A percentile compares a stretch with the other conserved stretches of the same genome.
These are phyloP conservation scores for Boletellus ananas DNA, from an alignment of 768 basidiomycete genomes.

Conservation along the genomic window DNA sequence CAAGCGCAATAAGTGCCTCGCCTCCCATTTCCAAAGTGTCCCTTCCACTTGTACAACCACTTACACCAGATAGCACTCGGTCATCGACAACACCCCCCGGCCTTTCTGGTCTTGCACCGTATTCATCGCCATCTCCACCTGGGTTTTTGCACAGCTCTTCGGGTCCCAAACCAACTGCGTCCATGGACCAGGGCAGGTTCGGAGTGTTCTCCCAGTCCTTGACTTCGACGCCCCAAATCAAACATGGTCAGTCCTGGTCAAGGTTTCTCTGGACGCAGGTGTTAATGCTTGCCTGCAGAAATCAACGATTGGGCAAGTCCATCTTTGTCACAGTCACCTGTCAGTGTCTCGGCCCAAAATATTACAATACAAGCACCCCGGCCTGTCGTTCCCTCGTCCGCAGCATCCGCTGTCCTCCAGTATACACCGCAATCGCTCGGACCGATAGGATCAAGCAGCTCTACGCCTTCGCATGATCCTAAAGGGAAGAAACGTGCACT, in stretches of 20 bases:
- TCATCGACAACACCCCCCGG: constrained; percentile 33
- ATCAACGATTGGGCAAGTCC: constrained; percentile 24
- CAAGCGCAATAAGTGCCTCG: constrained; percentile 10
- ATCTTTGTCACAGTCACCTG: constrained; percentile 14
- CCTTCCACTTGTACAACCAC: constrained; percentile 15
- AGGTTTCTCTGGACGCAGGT: neutral
- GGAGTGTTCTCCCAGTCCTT: constrained; percentile 15
- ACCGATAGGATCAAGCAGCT: constrained; percentile 14
- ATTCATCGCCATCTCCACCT: constrained; percentile 34
- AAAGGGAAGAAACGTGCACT: constrained; percentile 41
- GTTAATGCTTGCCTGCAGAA: constrained; percentile 14
- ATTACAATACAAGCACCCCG: constrained; percentile 30
- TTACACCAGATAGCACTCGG: constrained; percentile 31
- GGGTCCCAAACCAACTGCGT: constrained; percentile 17
- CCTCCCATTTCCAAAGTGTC: constrained; percentile 12
- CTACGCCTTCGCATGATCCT: constrained; percentile 26
- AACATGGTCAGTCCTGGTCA: constrained; percentile 23
- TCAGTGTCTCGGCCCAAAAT: constrained; percentile 12
- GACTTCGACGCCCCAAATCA: constrained; percentile 25
- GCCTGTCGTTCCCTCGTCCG: constrained; percentile 24
- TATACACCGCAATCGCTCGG: constrained; percentile 21
- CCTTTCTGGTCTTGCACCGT: constrained; percentile 29
- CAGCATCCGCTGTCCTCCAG: constrained; percentile 33
- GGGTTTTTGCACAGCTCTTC: constrained; percentile 33
- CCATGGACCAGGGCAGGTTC: constrained; percentile 18